Evolutionary conservation across 169 alveolate genomes (phyloP).

Genomic region (Plasmodium billcollinsi): DNA sequence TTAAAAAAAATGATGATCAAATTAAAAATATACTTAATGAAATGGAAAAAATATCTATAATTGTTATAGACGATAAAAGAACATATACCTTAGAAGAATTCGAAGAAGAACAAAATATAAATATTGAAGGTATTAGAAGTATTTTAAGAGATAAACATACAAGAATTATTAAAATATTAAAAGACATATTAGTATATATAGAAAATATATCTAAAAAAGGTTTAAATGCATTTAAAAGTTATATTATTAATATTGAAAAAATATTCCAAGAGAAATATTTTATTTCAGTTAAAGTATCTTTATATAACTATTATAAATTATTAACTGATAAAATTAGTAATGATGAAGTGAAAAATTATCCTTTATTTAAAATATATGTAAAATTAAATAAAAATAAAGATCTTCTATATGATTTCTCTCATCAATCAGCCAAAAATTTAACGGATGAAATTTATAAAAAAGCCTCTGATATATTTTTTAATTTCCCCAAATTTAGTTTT

Average conservation of each 20-base stretch:
- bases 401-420: slow-evolving; percentile 56
- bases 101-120: slow-evolving; percentile 73
- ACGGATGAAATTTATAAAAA: slow-evolving; percentile 70
- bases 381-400: slow-evolving; percentile 48
- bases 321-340: slow-evolving; percentile 69
- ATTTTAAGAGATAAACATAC: slow-evolving; percentile 64
- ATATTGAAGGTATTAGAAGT: slow-evolving; percentile 48
- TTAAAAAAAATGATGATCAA: slow-evolving; percentile 45
- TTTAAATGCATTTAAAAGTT: slow-evolving; percentile 58
- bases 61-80: slow-evolving; percentile 62
- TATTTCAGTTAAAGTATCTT: slow-evolving; percentile 70
- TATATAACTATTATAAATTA: slow-evolving; percentile 65
- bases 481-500: slow-evolving; percentile 32
- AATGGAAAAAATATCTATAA: slow-evolving; percentile 53
- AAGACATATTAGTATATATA: slow-evolving; percentile 50
- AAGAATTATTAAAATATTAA: slow-evolving; percentile 43
- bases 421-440: slow-evolving; percentile 68
- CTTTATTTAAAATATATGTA: slow-evolving; percentile 68
- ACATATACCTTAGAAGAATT: slow-evolving; percentile 67
- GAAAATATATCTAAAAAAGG: slow-evolving; percentile 70
- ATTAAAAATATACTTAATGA: slow-evolving; percentile 64
- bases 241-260: slow-evolving; percentile 48
- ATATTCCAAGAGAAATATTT: slow-evolving; percentile 65
- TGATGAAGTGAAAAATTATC: slow-evolving; percentile 73
- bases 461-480: slow-evolving; percentile 70